phyloP scores from a whole-genome alignment of 805 yeast species.

The Phaffomyces thermotolerans region DNA sequence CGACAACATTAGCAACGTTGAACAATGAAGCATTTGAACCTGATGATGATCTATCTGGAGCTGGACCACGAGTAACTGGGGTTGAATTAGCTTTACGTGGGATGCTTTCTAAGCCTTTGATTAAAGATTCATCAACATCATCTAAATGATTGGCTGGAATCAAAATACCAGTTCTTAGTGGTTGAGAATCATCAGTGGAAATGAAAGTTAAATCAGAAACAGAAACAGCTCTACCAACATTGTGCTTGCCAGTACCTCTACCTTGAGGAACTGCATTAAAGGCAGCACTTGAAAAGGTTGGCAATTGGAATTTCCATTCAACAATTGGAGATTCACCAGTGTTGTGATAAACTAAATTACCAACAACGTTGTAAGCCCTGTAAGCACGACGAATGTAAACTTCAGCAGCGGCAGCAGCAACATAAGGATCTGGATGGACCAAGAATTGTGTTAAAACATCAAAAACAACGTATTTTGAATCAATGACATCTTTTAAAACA shows the following conservation, averaged over 20 bases:
- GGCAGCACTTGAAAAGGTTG: constrained; percentile 62
- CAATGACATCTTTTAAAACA: constrained; percentile 84
- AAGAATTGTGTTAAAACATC: constrained; percentile 93
- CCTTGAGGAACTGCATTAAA: constrained; percentile 60
- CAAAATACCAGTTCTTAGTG: constrained; percentile 77
- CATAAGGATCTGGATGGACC: constrained; percentile 75
- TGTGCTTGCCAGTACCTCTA: constrained; percentile 32
- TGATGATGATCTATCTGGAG: constrained; percentile 38
- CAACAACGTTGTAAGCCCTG: constrained; percentile 88
- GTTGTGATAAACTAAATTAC: constrained; percentile 59
- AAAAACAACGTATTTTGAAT: constrained; percentile 91
- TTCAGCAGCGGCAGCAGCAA: constrained; percentile 93
- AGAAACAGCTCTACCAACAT: constrained; percentile 80
- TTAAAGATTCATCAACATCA: constrained; percentile 78
- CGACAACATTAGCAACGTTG: constrained; percentile 78
- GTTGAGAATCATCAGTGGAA: constrained; percentile 60
- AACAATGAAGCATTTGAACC: constrained; percentile 36
- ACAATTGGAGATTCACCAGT: constrained; percentile 57
- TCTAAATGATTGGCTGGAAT: constrained; percentile 78
- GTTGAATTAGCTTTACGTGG: constrained; percentile 38
- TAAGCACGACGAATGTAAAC: constrained; percentile 95
- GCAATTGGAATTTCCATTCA: constrained; percentile 85
- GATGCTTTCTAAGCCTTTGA: constrained; percentile 66
- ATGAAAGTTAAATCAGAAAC: constrained; percentile 87
- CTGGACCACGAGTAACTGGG: constrained; percentile 33